Base-by-base conservation (phyloP, 1,284 basidiomycete species). In the Hymenochaete sp. region DNA sequence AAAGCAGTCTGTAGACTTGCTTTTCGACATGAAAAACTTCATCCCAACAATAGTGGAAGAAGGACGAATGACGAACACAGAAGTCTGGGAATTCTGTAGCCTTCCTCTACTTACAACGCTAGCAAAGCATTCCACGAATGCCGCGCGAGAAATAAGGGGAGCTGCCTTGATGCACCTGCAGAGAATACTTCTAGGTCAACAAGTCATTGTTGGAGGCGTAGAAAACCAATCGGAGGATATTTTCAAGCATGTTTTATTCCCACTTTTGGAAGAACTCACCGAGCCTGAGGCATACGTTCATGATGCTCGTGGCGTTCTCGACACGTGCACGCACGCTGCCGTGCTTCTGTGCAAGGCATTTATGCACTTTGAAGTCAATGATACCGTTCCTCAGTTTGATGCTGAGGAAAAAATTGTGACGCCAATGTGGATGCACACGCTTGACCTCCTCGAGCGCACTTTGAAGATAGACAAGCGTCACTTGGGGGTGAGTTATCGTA, bases 311-410 rank as follows among this genome's bases (percentile, higher is more conserved):
- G 91, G 88, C 24, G 88, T 97, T 74, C 76, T 83, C 4, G 93
- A 98, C 67, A 93, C 90, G 16, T 77, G 93, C 7, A 63, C 96
- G 32, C 77, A 90, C 32, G 90, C 89, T 1, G 89, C 85, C 10
- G 87, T 86, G 13, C 66, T 98, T 40, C 68, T 98, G 21, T 96
- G 91, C 74, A 97, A 97, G 65, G 81, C 83, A 3, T 97, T 98
- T 67, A 84, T 98, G 73, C 91, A 96, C 57, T 85, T 93, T 52
- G 83, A 93, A 52, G 73, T 87, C 24, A 75, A 83, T 28, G 80
- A 93, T 48, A 19, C 32, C 5, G n/a, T n/a, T n/a, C n/a, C n/a
- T n/a, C n/a, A n/a, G n/a, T n/a, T n/a, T n/a, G 73, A 69, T 49
- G 72, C 77, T 55, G 67, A 67, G n/a, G 68, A 76, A 35, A 70